These are phyloP conservation scores for Selaginella moellendorffii DNA, from an alignment of 75 land plant genomes.

Conservation along the genomic window DNA sequence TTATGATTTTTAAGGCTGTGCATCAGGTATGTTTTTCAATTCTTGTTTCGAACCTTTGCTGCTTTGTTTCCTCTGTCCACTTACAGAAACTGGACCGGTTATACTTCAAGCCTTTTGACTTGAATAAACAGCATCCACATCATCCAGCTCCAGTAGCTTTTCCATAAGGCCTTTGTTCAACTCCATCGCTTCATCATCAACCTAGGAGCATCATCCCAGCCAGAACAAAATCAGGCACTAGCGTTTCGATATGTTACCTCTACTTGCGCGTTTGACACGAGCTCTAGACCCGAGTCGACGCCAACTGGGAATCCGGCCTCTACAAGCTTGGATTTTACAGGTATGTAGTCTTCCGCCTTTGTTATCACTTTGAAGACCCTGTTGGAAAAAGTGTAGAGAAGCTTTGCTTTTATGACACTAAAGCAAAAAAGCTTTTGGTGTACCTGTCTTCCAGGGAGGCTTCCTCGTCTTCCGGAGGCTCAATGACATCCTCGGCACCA, in stretches of 20 bases:
- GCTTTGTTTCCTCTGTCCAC: too few species aligned
- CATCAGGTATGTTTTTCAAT: too few species aligned
- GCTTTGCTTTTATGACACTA: too few species aligned
- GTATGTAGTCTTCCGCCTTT: slow-evolving; percentile 45
- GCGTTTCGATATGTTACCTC: too few species aligned
- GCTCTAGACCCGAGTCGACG: slow-evolving; percentile 59
- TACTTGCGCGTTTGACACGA: slow-evolving; percentile 40
- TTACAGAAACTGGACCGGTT: too few species aligned
- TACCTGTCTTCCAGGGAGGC: slow-evolving; percentile 48
- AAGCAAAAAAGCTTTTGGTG: too few species aligned
- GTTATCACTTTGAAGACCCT: slow-evolving; percentile 69
- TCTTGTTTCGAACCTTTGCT: too few species aligned
- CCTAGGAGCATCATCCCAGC: slow-evolving; percentile 27
- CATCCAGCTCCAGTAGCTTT: slow-evolving; percentile 85
- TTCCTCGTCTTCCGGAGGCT: slow-evolving; percentile 53
- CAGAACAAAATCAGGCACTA: too few species aligned
- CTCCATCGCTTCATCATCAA: slow-evolving; percentile 88
- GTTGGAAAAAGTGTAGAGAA: too few species aligned
- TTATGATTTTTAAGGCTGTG: too few species aligned
- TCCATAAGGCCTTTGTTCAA: slow-evolving; percentile 76
- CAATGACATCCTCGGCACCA: slow-evolving; percentile 93
- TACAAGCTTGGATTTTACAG: slow-evolving; percentile 37
- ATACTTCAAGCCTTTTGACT: too few species aligned
- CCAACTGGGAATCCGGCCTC: slow-evolving; percentile 71
- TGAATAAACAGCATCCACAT: slow-evolving; percentile 89